Base-by-base conservation (phyloP, 78 protist genomes). In the slime mould (Dictyostelium discoideum) region DNA sequence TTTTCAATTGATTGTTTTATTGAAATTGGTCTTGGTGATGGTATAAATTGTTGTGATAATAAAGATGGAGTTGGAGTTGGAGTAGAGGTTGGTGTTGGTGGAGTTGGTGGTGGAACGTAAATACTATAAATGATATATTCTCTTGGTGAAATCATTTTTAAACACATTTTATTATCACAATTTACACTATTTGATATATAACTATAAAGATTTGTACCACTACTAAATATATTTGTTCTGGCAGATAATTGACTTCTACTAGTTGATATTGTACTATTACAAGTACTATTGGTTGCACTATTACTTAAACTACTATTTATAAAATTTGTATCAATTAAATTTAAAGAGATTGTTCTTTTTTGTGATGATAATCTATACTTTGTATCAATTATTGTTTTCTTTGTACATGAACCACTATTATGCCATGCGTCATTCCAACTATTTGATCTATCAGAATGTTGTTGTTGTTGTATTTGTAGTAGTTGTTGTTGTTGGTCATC, bases 401-500 rank as follows among this genome's bases (percentile, higher is more conserved):
- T 72, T 3, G 37, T 14, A 0, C 22, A 26, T n/a, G 22, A 5
- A 1, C 37, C 37, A 24, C 42, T 2, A 72, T 72, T 72, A 72
- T 72, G 79, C 79, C 79, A 72, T 10, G 79, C 79, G 11, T 72
- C 79, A 32, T 29, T 72, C 79, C 79, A 72, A 13, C 29, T 22
- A 69, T 16, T 72, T 29, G 79, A 14, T 72, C 79, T 72, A 14
- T 72, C 79, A 2, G 24, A n/a, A 3, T 65, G 32, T 7, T 20
- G 37, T 8, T 54, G 46, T 42, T 42, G 46, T 42, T 42, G 46
- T 20, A 20, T 14, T 20, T 63, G 73, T 10, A 16, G 73, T 20
- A 20, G 73, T 20, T 63, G 73, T 10, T 63, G 73, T n/a, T 65
- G 74, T n/a, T 20, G 37, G 2, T 54, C 65, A 1, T 54, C 22